Percentiles rank a stretch among this genome's conserved stretches.
Evolutionary conservation across 2,329 filamentous ascomycete species (phyloP).

Genomic region (Exophiala spinifera): DNA sequence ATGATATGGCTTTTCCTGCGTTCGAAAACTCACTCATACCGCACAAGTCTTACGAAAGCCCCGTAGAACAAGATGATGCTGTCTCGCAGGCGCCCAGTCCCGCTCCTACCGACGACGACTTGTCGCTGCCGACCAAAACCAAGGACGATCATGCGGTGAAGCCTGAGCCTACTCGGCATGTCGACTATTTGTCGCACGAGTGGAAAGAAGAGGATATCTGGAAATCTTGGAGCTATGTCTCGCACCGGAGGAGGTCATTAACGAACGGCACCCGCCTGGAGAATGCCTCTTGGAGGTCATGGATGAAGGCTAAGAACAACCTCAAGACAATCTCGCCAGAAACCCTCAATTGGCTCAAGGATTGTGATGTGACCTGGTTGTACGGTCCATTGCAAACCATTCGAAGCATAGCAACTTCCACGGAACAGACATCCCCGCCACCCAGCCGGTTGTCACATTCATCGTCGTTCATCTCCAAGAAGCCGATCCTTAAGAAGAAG

Average conservation of each 20-base stretch:
- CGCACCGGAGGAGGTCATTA: conserved; percentile 73
- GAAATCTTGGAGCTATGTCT: conserved; percentile 93
- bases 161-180: conserved; percentile 75
- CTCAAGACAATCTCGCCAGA: conserved; percentile 86
- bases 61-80: conserved; percentile 32
- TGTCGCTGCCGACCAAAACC: conserved; percentile 57
- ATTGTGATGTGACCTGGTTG: conserved; percentile 95
- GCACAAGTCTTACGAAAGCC: conserved; percentile 28
- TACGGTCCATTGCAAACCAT: conserved; percentile 82
- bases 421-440: conserved; percentile 44
- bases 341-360: conserved; percentile 93
- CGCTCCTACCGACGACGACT: conserved; percentile 53
- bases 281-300: conserved; percentile 95
- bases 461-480: conserved; percentile 70
- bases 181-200: conserved; percentile 91
- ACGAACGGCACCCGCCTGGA: conserved; percentile 79
- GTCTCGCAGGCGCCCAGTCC: conserved; percentile 39
- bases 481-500: conserved; percentile 93
- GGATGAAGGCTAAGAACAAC: conserved; percentile 88
- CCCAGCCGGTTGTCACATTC: conserved; percentile 57
- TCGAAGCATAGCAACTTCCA: conserved; percentile 48
- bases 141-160: conserved; percentile 78
- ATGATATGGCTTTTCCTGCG: conserved; percentile 44
- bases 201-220: conserved; percentile 97
- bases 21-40: conserved; percentile 34